Base-by-base conservation (phyloP, 495 filamentous ascomycete genomes). In the Clohesyomyces aquaticus region DNA sequence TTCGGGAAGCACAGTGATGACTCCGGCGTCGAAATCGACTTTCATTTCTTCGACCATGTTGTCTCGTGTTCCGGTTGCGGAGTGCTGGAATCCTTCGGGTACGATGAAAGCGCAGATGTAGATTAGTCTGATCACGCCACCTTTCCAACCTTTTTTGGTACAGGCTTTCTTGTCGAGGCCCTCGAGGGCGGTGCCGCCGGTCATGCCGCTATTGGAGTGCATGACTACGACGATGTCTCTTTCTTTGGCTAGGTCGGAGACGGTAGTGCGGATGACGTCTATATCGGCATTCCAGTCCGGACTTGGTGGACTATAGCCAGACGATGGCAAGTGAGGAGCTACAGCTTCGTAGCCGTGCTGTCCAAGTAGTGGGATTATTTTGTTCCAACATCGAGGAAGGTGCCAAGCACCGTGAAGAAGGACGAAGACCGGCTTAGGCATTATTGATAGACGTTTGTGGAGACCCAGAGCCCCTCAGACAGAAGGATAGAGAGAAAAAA, bases 381-480 rank as follows among this genome's bases (percentile, higher is more conserved):
- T 63, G 55, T 67, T 28, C 61, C 72, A 80, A 51, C 68, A 75
- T 2, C 62, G 58, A 1, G 76, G 63, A 16, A 27, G 71, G 66
- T 80, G 78, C 80, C 81, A 83, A 1, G 79, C 76, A 1, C 80
- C 82, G 10, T 77, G 79, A 16, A 82, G 73, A 52, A 81, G 73
- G 57, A 82, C 69, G 46, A 83, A 61, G 42, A 50, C 43, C 35
- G 63, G 63, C 23, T 66, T 66, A n/a, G 62, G n/a, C 32, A 38
- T 38, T 6, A 14, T 38, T 38, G 32, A n/a, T n/a, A n/a, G n/a
- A n/a, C n/a, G n/a, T n/a, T n/a, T n/a, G n/a, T n/a, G n/a, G n/a
- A n/a, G n/a, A n/a, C n/a, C n/a, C n/a, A n/a, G n/a, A n/a, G n/a
- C n/a, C n/a, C n/a, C n/a, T n/a, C n/a, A n/a, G n/a, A n/a, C n/a